Evolutionary conservation across 495 filamentous ascomycete genomes (phyloP).

Genomic region (Trichoderma orchidacearum): DNA sequence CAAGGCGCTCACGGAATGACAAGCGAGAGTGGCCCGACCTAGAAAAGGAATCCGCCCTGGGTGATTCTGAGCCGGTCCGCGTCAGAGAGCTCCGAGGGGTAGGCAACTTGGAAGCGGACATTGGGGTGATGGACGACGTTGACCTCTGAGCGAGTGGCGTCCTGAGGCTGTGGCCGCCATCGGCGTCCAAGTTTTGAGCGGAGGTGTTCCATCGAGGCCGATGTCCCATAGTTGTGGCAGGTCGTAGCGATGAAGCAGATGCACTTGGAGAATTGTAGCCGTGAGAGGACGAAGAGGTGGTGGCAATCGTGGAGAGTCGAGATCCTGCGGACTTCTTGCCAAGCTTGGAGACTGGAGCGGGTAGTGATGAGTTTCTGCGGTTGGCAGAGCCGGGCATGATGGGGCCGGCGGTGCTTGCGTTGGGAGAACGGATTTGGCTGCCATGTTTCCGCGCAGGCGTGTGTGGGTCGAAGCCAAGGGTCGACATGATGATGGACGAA

Average conservation of each 20-base stretch:
- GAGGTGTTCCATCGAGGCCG: slow-evolving; percentile 73
- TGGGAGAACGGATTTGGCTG: slow-evolving; percentile 25
- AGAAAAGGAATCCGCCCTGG: slow-evolving; percentile 23
- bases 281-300: slow-evolving; percentile 22
- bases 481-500: slow-evolving; percentile 67
- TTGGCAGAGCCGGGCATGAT: slow-evolving; percentile 8
- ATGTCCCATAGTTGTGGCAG: slow-evolving; percentile 32
- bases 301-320: slow-evolving; percentile 20
- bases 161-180: slow-evolving; percentile 49
- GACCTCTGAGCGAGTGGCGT: slow-evolving; percentile 18
- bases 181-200: slow-evolving; percentile 52
- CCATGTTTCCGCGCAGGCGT: slow-evolving; percentile 24
- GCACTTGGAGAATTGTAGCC: not conserved
- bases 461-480: slow-evolving; percentile 32
- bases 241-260: slow-evolving; percentile 17
- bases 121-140: slow-evolving; percentile 20
- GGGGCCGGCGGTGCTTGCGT: slow-evolving; percentile 26
- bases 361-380: slow-evolving; percentile 17
- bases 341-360: slow-evolving; percentile 10
- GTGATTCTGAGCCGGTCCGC: slow-evolving; percentile 24
- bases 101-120: slow-evolving; percentile 29
- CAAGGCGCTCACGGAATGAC: slow-evolving; percentile 36
- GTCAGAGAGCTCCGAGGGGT: slow-evolving; percentile 29
- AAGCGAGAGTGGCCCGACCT: slow-evolving; percentile 19
- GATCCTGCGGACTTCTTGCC: slow-evolving; percentile 16